A percentile compares a stretch with the other conserved stretches of the same genome.
Evolutionary conservation across 2,329 filamentous ascomycete genomes (phyloP).

Genomic region (Aspergillus pseudoviridinutans): DNA sequence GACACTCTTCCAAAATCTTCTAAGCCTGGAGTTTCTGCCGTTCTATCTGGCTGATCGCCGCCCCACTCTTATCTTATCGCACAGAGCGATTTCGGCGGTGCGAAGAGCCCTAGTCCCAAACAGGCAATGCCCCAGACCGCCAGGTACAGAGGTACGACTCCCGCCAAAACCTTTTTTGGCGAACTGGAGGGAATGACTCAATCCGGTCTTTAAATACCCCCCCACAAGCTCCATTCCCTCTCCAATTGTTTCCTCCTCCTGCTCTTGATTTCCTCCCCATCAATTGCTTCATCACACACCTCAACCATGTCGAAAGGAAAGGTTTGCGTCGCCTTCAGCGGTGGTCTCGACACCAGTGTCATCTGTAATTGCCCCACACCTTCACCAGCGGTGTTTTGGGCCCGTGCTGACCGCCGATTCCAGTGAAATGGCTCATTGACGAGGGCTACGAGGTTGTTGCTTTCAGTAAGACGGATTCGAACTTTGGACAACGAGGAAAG

Average conservation of each 20-base stretch:
- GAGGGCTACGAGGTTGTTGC: conserved; percentile 58
- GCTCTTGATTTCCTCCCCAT: neutral
- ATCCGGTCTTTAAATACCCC: neutral
- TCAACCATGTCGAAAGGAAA: conserved; percentile 3
- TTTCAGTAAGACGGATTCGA: conserved; percentile 44
- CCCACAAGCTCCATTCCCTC: neutral
- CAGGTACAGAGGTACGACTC: neutral
- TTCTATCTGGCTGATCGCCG: neutral
- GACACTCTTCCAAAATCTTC: neutral
- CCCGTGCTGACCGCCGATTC: conserved; percentile 14
- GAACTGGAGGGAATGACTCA: neutral
- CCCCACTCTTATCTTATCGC: neutral
- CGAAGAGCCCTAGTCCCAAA: neutral
- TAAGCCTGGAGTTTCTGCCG: neutral
- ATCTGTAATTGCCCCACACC: conserved; percentile 42
- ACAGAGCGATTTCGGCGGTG: neutral
- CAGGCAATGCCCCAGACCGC: neutral
- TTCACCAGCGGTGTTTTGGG: conserved; percentile 1
- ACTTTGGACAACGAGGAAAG: neutral
- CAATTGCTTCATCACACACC: neutral
- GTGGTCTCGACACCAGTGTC: conserved; percentile 58
- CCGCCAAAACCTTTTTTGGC: neutral
- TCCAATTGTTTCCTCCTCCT: neutral
- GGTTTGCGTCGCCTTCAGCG: conserved; percentile 25
- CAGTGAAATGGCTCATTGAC: conserved; percentile 46